Evolutionary conservation across 108 stramenopile species (phyloP).

Genomic region (Cyclotella cryptica): DNA sequence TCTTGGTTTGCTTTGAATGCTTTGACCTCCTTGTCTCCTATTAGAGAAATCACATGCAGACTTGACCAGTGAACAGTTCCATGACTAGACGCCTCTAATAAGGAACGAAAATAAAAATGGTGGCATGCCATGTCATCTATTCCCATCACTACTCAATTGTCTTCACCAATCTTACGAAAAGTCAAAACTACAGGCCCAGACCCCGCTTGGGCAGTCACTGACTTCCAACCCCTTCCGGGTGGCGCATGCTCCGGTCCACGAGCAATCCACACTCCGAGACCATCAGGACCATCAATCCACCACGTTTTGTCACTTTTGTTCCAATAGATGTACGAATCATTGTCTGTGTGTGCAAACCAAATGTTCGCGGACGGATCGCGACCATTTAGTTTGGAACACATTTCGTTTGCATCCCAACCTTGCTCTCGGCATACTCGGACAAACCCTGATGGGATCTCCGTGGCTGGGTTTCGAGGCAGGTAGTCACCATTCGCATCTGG

Average conservation of each 20-base stretch:
- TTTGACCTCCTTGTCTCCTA: too few species aligned
- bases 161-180: neutral
- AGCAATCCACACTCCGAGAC: conserved; percentile 51
- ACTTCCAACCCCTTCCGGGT: conserved; percentile 41
- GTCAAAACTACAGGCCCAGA: conserved; percentile 18
- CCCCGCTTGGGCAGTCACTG: neutral
- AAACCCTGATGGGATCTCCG: conserved; percentile 42
- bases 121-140: neutral
- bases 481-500: conserved; percentile 48
- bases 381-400: conserved; percentile 48
- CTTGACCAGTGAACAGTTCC: too few species aligned
- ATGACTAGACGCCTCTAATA: too few species aligned
- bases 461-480: conserved; percentile 21
- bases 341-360: conserved; percentile 52
- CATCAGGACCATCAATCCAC: conserved; percentile 64
- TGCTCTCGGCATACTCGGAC: conserved; percentile 32
- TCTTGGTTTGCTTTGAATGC: too few species aligned
- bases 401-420: conserved; percentile 35
- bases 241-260: conserved; percentile 48
- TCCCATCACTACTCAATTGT: neutral
- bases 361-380: conserved; percentile 3
- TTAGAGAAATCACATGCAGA: too few species aligned
- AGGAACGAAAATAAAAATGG: too few species aligned
- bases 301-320: conserved; percentile 52
- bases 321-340: conserved; percentile 60